A percentile compares a stretch with the other conserved stretches of the same genome.
phyloP scores from a whole-genome alignment of 2,329 filamentous ascomycete genomes.

The Diaporthe sp. region DNA sequence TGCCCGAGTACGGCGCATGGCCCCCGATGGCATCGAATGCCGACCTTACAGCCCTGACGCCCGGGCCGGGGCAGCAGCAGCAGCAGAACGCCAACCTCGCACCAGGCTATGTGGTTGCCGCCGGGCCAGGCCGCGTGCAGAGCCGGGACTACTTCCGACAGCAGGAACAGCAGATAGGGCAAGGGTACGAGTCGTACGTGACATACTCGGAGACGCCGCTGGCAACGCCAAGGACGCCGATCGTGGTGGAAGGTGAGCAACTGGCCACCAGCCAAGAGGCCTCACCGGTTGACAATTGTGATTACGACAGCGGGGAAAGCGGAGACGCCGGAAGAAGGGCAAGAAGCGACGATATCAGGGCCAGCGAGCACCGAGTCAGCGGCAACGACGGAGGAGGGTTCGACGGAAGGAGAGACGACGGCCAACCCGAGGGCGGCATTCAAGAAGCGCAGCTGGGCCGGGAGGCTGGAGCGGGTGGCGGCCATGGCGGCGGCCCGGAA shows the following conservation, averaged over 20 bases:
- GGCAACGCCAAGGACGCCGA: slow-evolving; percentile 21
- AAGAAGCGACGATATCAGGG: background rate
- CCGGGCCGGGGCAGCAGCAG: background rate
- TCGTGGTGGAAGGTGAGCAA: slow-evolving; percentile 20
- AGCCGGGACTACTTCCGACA: background rate
- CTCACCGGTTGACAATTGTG: slow-evolving; percentile 23
- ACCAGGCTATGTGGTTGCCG: background rate
- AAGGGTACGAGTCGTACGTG: background rate
- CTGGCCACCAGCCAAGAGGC: slow-evolving; percentile 23
- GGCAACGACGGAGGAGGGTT: background rate
- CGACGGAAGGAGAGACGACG: background rate
- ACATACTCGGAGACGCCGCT: slow-evolving; percentile 16
- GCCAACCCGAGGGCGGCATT: slow-evolving; percentile 6
- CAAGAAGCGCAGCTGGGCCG: slow-evolving; percentile 25
- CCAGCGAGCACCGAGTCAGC: background rate
- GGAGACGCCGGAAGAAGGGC: background rate
- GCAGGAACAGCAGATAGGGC: background rate
- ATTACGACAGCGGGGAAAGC: slow-evolving; percentile 3
- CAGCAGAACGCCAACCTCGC: background rate
- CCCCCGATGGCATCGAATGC: background rate
- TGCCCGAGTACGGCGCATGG: slow-evolving; percentile 2
- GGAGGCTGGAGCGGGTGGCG: slow-evolving; percentile 14
- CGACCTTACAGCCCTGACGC: background rate
- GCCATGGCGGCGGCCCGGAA: slow-evolving; percentile 20
- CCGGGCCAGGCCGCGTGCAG: background rate